phyloP scores from a whole-genome alignment of 441 rosid genomes.

The Lagerstroemia fauriei region DNA sequence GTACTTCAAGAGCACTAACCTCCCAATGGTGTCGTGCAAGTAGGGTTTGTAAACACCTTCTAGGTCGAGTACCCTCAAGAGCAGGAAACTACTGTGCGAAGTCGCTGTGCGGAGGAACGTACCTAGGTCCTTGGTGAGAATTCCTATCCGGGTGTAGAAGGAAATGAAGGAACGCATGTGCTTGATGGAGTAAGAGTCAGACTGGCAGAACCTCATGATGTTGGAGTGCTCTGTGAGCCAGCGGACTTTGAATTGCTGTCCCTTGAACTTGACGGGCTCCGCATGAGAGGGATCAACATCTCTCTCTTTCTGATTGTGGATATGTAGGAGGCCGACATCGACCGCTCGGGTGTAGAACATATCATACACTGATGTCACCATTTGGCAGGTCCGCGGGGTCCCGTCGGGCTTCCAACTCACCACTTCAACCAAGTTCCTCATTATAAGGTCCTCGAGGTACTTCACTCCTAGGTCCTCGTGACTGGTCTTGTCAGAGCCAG shows the following conservation, averaged over 20 bases:
- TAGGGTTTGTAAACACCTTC: neutral
- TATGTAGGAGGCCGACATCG: neutral
- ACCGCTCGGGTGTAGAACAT: neutral
- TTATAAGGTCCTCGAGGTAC: constrained; percentile 1
- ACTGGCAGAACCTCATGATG: neutral
- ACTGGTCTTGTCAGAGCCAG: too few species aligned
- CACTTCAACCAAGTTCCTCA: constrained; percentile 12
- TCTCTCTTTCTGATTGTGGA: neutral
- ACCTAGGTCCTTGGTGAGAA: too few species aligned
- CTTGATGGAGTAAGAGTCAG: neutral
- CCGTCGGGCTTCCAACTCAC: neutral
- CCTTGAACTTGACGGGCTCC: neutral
- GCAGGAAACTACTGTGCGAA: too few species aligned
- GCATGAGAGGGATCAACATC: too few species aligned
- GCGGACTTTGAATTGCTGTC: neutral
- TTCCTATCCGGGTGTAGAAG: too few species aligned
- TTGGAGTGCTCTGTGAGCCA: neutral
- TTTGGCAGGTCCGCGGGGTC: neutral
- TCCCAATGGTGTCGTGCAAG: neutral
- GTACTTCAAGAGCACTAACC: constrained; percentile 4
- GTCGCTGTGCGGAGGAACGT: too few species aligned
- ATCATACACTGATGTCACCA: neutral
- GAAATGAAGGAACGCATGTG: neutral
- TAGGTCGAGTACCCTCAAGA: too few species aligned
- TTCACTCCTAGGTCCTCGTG: neutral